Percentiles rank a stretch among this genome's conserved stretches.
Conservation (phyloP, 2,329 filamentous ascomycete species). For the Diaporthe ilicicola region DNA sequence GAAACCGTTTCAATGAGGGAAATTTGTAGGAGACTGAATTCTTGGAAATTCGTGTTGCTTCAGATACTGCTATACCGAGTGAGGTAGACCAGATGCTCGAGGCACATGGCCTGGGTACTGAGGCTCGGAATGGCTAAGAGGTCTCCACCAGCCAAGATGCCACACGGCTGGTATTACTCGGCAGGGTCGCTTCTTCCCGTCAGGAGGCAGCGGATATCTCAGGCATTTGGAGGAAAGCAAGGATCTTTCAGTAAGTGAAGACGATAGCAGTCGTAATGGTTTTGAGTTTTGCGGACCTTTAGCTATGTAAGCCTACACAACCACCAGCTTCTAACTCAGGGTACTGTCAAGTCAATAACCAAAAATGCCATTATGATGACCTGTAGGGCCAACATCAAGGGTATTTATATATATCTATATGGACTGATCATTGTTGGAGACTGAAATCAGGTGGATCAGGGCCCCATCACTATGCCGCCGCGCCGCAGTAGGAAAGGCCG, state of each 20-base stretch:
- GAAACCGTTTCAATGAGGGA: too few relatives aligned
- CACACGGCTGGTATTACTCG: not conserved
- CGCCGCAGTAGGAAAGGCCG: not conserved
- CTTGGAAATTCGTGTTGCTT: not conserved
- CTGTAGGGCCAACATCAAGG: not conserved
- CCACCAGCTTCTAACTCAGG: not conserved
- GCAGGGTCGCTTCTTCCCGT: not conserved
- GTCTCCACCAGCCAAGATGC: not conserved
- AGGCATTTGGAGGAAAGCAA: not conserved
- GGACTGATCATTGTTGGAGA: not conserved
- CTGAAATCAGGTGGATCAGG: not conserved
- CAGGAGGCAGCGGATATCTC: too few relatives aligned
- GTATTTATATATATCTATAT: not conserved
- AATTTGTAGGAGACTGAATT: too few relatives aligned
- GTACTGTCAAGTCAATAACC: too few relatives aligned
- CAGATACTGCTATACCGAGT: not conserved
- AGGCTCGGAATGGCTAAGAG: not conserved
- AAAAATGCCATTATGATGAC: not conserved
- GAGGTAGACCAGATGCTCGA: too few relatives aligned
- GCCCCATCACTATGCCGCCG: too few relatives aligned
- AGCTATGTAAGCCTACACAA: not conserved
- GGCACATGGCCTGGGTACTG: not conserved
- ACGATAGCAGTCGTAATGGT: not conserved
- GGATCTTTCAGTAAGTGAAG: not conserved
- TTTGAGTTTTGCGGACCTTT: not conserved